Conservation (phyloP, 176 grass and related monocot species). For the Carex littledalei region DNA sequence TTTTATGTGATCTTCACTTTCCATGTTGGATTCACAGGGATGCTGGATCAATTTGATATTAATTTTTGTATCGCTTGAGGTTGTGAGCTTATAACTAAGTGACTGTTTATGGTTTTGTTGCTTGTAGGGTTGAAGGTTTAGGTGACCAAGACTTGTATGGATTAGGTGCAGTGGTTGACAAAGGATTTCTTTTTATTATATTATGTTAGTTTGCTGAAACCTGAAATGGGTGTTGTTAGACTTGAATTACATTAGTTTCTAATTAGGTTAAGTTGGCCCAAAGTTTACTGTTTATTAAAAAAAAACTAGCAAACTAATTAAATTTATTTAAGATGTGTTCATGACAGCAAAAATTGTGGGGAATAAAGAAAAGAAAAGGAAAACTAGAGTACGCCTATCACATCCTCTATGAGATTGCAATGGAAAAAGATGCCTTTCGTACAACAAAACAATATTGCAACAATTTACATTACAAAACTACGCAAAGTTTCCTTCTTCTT, state of each 20-base stretch:
- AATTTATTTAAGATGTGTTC: background rate
- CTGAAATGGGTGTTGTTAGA: background rate
- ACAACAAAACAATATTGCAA: background rate
- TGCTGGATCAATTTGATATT: background rate
- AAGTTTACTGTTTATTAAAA: background rate
- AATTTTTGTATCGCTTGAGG: background rate
- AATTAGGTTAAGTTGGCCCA: background rate
- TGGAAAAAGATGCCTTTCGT: background rate
- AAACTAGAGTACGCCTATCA: background rate
- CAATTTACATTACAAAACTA: background rate
- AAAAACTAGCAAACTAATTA: background rate
- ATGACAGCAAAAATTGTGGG: background rate
- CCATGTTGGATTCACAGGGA: conserved; percentile 23
- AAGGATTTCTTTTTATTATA: background rate
- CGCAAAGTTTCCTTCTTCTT: background rate
- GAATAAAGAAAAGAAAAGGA: background rate
- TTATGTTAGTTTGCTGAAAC: background rate
- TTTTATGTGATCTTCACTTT: background rate
- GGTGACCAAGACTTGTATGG: conserved; percentile 2
- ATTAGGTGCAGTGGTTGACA: conserved; percentile 12
- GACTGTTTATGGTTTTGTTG: background rate
- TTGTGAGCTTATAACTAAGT: background rate
- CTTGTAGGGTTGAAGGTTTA: background rate
- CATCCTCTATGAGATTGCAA: background rate
- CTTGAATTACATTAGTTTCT: background rate